phyloP scores from a whole-genome alignment of 2,329 filamentous ascomycete genomes.

The Neobulgaria alba region DNA sequence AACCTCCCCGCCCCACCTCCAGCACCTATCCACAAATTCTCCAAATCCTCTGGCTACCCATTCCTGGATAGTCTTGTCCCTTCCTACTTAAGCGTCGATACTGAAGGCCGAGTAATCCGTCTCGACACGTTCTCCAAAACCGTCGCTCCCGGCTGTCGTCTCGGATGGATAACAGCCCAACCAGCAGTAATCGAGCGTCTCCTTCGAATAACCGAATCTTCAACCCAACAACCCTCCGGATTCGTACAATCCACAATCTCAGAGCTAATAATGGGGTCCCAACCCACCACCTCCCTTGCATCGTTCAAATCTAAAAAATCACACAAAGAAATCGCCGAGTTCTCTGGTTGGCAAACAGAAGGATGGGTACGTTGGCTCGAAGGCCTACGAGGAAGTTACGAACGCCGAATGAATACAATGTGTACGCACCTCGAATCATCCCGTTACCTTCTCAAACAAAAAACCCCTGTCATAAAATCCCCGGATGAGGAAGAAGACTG shows the following conservation, averaged over 20 bases:
- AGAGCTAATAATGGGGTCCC: slow-evolving; percentile 66
- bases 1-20: slow-evolving; percentile 27
- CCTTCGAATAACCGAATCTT: slow-evolving; percentile 63
- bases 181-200: slow-evolving; percentile 69
- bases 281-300: slow-evolving; percentile 44
- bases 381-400: slow-evolving; percentile 74
- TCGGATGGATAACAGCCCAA: slow-evolving; percentile 86
- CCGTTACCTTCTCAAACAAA: slow-evolving; percentile 55
- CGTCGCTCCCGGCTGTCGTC: slow-evolving; percentile 76
- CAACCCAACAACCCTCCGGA: slow-evolving; percentile 77
- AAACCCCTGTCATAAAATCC: slow-evolving; percentile 34
- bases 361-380: slow-evolving; percentile 91
- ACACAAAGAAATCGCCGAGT: slow-evolving; percentile 28
- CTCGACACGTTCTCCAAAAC: slow-evolving; percentile 94
- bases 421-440: slow-evolving; percentile 62
- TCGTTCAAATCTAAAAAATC: slow-evolving; percentile 32
- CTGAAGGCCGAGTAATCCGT: slow-evolving; percentile 78
- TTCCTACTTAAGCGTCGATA: slow-evolving; percentile 73
- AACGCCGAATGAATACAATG: slow-evolving; percentile 77
- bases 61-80: slow-evolving; percentile 80
- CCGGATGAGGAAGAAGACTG: slow-evolving; percentile 61
- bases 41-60: slow-evolving; percentile 53
- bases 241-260: slow-evolving; percentile 82
- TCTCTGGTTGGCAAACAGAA: slow-evolving; percentile 64
- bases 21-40: slow-evolving; percentile 22